Base-by-base conservation (phyloP, 768 basidiomycete genomes). In the Cystobasidium ongulense region DNA sequence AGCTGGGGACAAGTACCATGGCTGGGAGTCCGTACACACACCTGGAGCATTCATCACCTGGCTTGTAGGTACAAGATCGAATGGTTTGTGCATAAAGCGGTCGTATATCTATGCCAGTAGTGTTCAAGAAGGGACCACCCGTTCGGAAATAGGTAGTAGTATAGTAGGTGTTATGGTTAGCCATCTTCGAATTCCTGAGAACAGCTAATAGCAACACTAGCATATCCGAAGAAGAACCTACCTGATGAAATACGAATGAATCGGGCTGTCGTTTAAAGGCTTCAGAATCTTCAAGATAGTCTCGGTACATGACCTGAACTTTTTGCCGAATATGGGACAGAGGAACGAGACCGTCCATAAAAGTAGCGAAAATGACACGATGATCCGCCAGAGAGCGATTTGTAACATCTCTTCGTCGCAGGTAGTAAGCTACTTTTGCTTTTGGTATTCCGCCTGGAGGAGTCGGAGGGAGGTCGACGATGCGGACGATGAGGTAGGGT, bases 81-180 rank as follows among this genome's bases (percentile, higher is more conserved):
- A 97, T 82, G 97, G 94, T 81, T 91, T 90, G 84, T 95, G 93
- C 82, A 97, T 91, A 82, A 95, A 97, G 65, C 93, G 92, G 83
- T 98, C 95, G 80, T 95, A 99, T 33, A 97, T 85, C 78, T 79
- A 53, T 46, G 8, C 15, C 21, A 21, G 2, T 15, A 59, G 57
- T 15, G 13, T 13, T n/a, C 23, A 59, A 21, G 5, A 23, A 4
- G 13, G 5, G 21, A 15, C 17, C 29, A 21, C 5, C 13, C 29
- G 21, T 5, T 59, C 2, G 13, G 13, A 5, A 17, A 23, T 59
- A 29, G 4, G 57, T 10, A 17, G 25, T 10, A 59, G 57, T 7
- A 59, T 13, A 23, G 57, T 59, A 59, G 29, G 57, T 4, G 27
- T 11, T 50, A 50, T 7, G 21, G 5, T 50, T n/a, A n/a, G n/a